phyloP scores from a whole-genome alignment of 306 rosid genomes.

The Acacia confusa region DNA sequence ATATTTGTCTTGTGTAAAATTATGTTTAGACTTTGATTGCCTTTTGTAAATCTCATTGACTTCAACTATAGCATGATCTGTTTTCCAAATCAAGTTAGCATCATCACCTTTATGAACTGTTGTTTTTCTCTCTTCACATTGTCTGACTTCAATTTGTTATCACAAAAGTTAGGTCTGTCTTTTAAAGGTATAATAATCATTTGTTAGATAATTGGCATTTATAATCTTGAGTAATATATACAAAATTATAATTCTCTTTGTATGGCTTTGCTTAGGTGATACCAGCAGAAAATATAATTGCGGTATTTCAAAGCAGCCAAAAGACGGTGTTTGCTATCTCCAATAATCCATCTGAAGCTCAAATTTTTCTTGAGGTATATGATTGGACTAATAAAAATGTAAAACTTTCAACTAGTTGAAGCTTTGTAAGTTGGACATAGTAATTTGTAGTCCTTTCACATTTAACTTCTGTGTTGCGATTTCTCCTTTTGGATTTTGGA shows the following conservation, averaged over 20 bases:
- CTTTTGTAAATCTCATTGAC: background rate
- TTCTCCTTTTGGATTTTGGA: slow-evolving; percentile 36
- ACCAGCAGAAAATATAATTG: slow-evolving; percentile 92
- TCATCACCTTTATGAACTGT: background rate
- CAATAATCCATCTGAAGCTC: slow-evolving; percentile 60
- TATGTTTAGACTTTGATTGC: background rate
- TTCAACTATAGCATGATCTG: background rate
- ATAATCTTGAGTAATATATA: background rate
- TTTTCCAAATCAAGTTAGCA: background rate
- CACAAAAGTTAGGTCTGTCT: slow-evolving; percentile 11
- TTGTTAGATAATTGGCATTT: background rate
- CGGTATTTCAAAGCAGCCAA: slow-evolving; percentile 74
- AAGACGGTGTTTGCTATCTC: slow-evolving; percentile 75
- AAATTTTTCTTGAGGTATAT: slow-evolving; percentile 78
- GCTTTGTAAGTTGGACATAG: background rate
- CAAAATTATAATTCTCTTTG: slow-evolving; percentile 2
- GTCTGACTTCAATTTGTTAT: slow-evolving; percentile 7
- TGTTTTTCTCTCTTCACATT: slow-evolving; percentile 13
- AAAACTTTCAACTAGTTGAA: background rate
- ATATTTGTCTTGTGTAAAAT: slow-evolving; percentile 10
- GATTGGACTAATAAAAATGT: background rate
- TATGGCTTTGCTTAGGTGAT: slow-evolving; percentile 55
- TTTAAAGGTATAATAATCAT: background rate
- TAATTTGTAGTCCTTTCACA: background rate
- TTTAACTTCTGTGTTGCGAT: slow-evolving; percentile 10